Evolutionary conservation across 1,284 basidiomycete genomes (phyloP).

Genomic region (Peniophora sp.): DNA sequence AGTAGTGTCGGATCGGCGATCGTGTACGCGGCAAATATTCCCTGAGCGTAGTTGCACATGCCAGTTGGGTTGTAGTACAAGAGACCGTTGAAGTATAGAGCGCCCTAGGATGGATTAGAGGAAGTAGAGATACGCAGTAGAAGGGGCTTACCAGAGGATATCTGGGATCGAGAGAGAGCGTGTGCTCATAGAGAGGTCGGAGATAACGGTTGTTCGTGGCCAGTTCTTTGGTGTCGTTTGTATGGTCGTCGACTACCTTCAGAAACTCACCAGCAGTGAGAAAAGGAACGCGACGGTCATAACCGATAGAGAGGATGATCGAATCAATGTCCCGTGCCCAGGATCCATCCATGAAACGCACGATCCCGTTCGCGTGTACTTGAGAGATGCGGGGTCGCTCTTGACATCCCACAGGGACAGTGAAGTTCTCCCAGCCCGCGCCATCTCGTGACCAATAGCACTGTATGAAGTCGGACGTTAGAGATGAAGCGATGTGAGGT

Average conservation of each 20-base stretch:
- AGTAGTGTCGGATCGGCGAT: background rate
- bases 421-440: background rate
- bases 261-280: background rate
- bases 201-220: background rate
- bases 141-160: background rate
- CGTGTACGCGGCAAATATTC: background rate
- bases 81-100: slow-evolving; percentile 1
- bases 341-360: background rate
- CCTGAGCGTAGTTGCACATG: background rate
- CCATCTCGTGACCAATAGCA: background rate
- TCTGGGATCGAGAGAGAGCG: background rate
- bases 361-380: background rate
- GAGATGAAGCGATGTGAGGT: background rate
- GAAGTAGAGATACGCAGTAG: too few species aligned
- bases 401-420: background rate
- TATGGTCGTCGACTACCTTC: background rate
- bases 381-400: background rate
- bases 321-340: background rate
- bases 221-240: background rate
- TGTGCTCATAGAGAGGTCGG: background rate
- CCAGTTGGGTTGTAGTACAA: background rate
- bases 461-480: background rate
- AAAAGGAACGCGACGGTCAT: background rate
- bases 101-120: background rate
- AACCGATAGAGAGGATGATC: background rate